These are phyloP conservation scores for Sporothrix curviconia DNA, from an alignment of 2,329 filamentous ascomycete species.

Conservation along the genomic window DNA sequence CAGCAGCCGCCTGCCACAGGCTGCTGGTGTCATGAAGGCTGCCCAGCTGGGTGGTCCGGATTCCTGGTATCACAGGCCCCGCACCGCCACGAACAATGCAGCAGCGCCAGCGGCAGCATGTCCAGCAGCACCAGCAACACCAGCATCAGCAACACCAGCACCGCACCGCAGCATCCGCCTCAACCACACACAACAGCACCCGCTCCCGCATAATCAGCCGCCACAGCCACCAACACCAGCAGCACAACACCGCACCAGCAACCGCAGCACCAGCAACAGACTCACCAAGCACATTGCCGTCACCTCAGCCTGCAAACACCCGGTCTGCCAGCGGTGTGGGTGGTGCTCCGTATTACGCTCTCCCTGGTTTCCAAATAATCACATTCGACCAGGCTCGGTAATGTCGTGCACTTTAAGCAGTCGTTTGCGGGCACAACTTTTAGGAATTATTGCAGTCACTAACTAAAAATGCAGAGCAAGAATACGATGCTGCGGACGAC, in stretches of 20 bases:
- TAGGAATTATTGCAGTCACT: too few species aligned
- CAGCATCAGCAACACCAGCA: constrained; percentile 21
- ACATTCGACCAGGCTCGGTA: constrained; percentile 94
- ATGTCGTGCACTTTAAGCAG: too few species aligned
- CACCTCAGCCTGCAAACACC: constrained; percentile 17
- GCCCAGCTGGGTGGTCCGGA: constrained; percentile 22
- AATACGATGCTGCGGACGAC: constrained; percentile 86
- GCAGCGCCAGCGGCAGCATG: constrained; percentile 19
- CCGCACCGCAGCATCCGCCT: constrained; percentile 15
- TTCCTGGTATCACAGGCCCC: constrained; percentile 16
- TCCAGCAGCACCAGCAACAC: constrained; percentile 12
- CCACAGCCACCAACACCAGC: constrained; percentile 12
- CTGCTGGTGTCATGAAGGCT: constrained; percentile 31
- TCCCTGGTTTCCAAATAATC: constrained; percentile 79
- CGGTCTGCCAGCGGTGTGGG: constrained; percentile 30
- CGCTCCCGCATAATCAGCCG: constrained; percentile 10
- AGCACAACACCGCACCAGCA: constrained; percentile 13
- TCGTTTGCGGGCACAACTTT: too few species aligned
- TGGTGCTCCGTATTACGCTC: constrained; percentile 63
- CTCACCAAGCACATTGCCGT: constrained; percentile 20
- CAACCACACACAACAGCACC: constrained; percentile 8
- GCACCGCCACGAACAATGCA: constrained; percentile 19
- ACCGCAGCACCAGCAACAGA: constrained; percentile 33
- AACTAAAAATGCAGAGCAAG: constrained; percentile 96
- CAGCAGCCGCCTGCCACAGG: not conserved